Base-by-base conservation (phyloP, 495 filamentous ascomycete species). In the Hypoxylon intermedium region DNA sequence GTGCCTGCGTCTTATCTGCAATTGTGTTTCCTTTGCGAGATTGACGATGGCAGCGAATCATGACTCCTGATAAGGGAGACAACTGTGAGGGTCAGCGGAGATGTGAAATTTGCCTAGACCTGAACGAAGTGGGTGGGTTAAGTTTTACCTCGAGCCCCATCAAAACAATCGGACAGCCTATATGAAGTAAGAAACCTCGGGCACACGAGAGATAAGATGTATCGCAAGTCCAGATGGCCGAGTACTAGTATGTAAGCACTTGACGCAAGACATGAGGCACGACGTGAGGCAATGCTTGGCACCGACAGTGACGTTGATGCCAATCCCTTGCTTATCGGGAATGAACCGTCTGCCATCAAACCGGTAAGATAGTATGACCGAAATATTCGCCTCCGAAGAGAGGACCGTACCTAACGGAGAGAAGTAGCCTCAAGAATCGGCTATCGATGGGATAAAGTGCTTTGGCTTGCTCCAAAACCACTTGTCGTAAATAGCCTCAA, bases 51-150 rank as follows among this genome's bases (percentile, higher is more conserved):
- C 41, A 50, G 58, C 69, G 69, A 72, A 72, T 69, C 63, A 72
- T 50, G 50, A 51, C 54, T 34, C 30, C 38, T 57, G 67, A 70
- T 72, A 72, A 68, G 66, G 40, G 16, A 5, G 30, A 42, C n/a
- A 40, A 38, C 40, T 44, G 16, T 40, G 24, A 44, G 9, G 47
- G 40, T 49, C 45, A 60, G 61, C 69, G 69, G 69, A 72, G 67
- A 72, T 72, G 57, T 63, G 46, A 60, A 67, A 66, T 63, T 40
- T 65, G 56, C 61, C 67, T 54, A 68, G 60, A 49, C 49, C 30
- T 38, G 28, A 37, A 54, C 43, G 19, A n/a, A n/a, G n/a, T n/a
- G 43, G 53, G 42, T 58, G 40, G 52, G 57, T 37, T 60, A 57
- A 38, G n/a, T 30, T 28, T 45, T 24, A 43, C 38, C 43, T 58